phyloP scores from a whole-genome alignment of 2,329 filamentous ascomycete species.

The Penicillium polonicum region DNA sequence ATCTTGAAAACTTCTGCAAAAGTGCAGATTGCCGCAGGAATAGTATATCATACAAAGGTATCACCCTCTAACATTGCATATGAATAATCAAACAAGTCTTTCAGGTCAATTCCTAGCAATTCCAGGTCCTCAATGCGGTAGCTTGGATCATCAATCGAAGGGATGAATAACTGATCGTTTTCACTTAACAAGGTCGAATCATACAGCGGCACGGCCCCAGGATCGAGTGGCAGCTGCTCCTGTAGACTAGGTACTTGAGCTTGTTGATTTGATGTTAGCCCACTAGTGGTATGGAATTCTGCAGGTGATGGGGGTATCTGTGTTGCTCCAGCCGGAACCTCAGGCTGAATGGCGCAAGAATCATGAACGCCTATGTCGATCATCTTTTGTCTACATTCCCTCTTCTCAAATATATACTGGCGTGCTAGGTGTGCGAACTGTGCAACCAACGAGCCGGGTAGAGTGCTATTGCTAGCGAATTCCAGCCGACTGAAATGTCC shows the following conservation, averaged over 20 bases:
- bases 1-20: too few relatives aligned
- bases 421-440: not conserved
- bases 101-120: not conserved
- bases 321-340: not conserved
- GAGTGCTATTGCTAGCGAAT: not conserved
- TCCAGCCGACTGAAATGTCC: not conserved
- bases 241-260: not conserved
- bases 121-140: not conserved
- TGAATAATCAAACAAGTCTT: not conserved
- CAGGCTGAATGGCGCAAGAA: not conserved
- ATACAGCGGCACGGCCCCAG: not conserved
- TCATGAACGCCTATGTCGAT: not conserved
- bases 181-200: not conserved
- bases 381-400: not conserved
- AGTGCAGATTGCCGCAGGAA: too few relatives aligned
- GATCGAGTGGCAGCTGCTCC: not conserved
- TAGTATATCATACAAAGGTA: not conserved
- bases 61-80: not conserved
- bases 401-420: not conserved
- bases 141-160: not conserved
- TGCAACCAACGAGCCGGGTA: not conserved
- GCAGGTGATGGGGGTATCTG: not conserved
- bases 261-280: not conserved
- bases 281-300: not conserved
- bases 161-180: not conserved